Evolutionary conservation across 2,329 filamentous ascomycete species (phyloP).

Genomic region (Pseudogymnoascus sp.): DNA sequence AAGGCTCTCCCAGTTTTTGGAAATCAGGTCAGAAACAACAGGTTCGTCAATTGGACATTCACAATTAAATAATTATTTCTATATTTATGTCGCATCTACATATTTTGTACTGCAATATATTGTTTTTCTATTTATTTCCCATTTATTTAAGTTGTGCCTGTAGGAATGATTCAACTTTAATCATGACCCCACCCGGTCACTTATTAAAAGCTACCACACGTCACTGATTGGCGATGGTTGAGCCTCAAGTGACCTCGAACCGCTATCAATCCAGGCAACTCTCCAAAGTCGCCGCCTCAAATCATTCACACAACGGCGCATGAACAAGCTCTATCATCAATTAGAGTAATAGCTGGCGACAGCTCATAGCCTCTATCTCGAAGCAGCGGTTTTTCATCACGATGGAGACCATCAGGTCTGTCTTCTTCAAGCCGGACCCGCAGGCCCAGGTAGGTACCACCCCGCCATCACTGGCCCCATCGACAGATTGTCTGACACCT

Average conservation of each 20-base stretch:
- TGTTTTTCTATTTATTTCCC: not conserved
- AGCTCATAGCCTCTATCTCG: not conserved
- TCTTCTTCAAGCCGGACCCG: slow-evolving; percentile 88
- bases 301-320: slow-evolving; percentile 1
- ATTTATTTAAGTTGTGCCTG: not conserved
- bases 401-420: slow-evolving; percentile 81
- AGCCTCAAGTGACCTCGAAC: slow-evolving; percentile 8
- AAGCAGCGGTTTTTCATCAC: slow-evolving; percentile 18
- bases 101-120: not conserved
- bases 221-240: slow-evolving; percentile 10
- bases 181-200: not conserved
- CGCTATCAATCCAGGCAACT: slow-evolving; percentile 1
- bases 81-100: not conserved
- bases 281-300: not conserved
- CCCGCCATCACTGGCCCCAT: slow-evolving; percentile 10
- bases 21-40: slow-evolving; percentile 1
- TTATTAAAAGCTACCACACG: slow-evolving; percentile 9
- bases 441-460: slow-evolving; percentile 66
- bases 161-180: not conserved
- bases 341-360: slow-evolving; percentile 3
- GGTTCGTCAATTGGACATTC: not conserved
- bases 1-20: not conserved
- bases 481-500: slow-evolving; percentile 13
- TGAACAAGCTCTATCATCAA: slow-evolving; percentile 1
- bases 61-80: not conserved